A percentile compares a stretch with the other conserved stretches of the same genome.
Evolutionary conservation across 1,139 yeast species (phyloP).

Genomic region (Saccharomyces pastorianus): DNA sequence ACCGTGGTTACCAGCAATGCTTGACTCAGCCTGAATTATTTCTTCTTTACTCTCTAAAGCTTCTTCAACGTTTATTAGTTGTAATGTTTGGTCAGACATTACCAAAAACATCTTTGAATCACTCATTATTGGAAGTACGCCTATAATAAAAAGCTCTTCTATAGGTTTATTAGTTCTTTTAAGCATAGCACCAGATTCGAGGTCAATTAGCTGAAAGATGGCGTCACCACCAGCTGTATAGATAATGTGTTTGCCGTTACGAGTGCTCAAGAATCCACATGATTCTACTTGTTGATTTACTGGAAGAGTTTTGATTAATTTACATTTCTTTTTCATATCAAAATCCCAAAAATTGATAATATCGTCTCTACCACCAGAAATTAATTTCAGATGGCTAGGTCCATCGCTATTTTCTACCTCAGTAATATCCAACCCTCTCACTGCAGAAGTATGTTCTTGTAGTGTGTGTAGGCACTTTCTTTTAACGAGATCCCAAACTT

Average conservation of each 20-base stretch:
- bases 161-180: constrained; percentile 46
- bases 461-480: constrained; percentile 58
- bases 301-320: constrained; percentile 59
- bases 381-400: constrained; percentile 32
- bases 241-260: constrained; percentile 29
- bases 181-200: constrained; percentile 34
- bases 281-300: constrained; percentile 74
- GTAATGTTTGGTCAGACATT: constrained; percentile 76
- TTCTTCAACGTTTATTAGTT: constrained; percentile 40
- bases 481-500: constrained; percentile 85
- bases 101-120: constrained; percentile 37
- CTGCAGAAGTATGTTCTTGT: constrained; percentile 76
- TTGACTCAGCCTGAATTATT: constrained; percentile 40
- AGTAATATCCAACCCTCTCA: constrained; percentile 72
- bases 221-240: constrained; percentile 80
- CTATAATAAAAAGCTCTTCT: constrained; percentile 64
- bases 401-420: constrained; percentile 36
- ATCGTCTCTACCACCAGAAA: constrained; percentile 88
- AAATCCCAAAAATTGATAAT: constrained; percentile 44
- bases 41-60: constrained; percentile 24
- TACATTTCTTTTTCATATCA: constrained; percentile 43
- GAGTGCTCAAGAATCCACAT: constrained; percentile 50
- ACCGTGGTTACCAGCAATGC: constrained; percentile 90
- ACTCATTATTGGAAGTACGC: constrained; percentile 38
- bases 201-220: constrained; percentile 54